Conservation (phyloP, 1,284 basidiomycete genomes). For the Rhodotorula sp. region DNA sequence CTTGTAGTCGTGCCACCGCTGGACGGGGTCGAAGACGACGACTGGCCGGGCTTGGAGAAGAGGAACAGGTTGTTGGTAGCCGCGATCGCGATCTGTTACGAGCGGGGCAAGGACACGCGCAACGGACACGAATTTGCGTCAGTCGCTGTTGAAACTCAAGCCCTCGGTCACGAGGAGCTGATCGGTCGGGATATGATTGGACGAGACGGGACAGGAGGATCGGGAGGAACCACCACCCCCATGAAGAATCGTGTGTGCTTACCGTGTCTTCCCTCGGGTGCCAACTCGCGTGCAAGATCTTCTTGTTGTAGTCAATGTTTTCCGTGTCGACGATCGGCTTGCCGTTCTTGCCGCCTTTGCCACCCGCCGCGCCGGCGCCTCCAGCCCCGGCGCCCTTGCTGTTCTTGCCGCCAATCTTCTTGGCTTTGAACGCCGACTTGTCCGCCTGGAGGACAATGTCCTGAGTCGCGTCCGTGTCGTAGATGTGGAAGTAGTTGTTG, state of each 20-base stretch:
- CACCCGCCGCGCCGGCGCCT: conserved; percentile 62
- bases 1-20: not conserved
- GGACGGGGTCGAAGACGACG: conserved; percentile 7
- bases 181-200: too few relatives aligned
- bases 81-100: conserved; percentile 77
- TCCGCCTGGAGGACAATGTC: conserved; percentile 97
- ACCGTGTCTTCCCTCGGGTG: conserved; percentile 11
- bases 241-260: not conserved
- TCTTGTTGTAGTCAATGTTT: conserved; percentile 97
- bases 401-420: conserved; percentile 72
- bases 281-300: conserved; percentile 63
- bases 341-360: conserved; percentile 53
- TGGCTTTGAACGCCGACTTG: conserved; percentile 99
- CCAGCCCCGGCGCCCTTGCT: conserved; percentile 63
- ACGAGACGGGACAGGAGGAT: conserved; percentile 67
- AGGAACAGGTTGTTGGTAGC: conserved; percentile 54
- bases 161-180: conserved; percentile 59
- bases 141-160: too few relatives aligned
- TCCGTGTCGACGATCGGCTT: conserved; percentile 86
- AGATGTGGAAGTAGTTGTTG: conserved; percentile 99
- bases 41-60: conserved; percentile 27
- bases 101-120: not conserved
- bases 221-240: conserved; percentile 6
- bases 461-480: conserved; percentile 83
- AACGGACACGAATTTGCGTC: too few relatives aligned